A percentile compares a stretch with the other conserved stretches of the same genome.
These are phyloP conservation scores for Euclidium syriacum DNA, from an alignment of 345 rosid genomes.

Conservation along the genomic window DNA sequence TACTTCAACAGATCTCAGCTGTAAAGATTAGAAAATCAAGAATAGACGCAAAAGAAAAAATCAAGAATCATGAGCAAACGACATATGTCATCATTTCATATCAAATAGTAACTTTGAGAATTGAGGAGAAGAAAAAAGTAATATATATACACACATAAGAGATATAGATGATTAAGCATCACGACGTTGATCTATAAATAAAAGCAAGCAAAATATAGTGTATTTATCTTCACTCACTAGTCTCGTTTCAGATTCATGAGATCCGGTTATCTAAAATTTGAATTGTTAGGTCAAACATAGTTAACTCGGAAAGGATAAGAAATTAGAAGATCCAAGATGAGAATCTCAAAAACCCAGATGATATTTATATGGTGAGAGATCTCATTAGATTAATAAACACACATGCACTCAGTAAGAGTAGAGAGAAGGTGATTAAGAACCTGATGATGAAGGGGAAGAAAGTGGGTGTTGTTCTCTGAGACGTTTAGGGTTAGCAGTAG, in stretches of 20 bases:
- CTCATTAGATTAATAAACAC: neutral
- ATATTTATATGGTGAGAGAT: neutral
- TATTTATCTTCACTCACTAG: neutral
- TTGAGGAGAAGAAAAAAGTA: neutral
- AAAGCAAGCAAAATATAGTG: neutral
- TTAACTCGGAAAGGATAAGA: neutral
- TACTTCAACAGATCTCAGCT: neutral
- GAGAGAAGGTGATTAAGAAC: conserved; percentile 7
- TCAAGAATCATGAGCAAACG: neutral
- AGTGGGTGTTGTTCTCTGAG: conserved; percentile 14
- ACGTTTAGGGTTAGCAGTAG: conserved; percentile 17
- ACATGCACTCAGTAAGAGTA: neutral
- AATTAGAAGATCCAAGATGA: neutral
- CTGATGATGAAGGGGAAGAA: conserved; percentile 23
- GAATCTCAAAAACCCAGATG: neutral
- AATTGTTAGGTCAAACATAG: neutral
- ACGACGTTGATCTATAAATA: neutral
- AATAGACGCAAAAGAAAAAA: neutral
- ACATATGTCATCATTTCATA: neutral
- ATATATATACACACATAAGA: neutral
- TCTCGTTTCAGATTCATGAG: no score
- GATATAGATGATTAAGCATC: neutral
- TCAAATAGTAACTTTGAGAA: neutral
- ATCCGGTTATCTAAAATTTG: no score
- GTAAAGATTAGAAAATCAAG: neutral